Percentiles rank a stretch among this genome's conserved stretches.
Evolutionary conservation across 805 yeast species (phyloP).

Genomic region (Maudiozyma turicensis): DNA sequence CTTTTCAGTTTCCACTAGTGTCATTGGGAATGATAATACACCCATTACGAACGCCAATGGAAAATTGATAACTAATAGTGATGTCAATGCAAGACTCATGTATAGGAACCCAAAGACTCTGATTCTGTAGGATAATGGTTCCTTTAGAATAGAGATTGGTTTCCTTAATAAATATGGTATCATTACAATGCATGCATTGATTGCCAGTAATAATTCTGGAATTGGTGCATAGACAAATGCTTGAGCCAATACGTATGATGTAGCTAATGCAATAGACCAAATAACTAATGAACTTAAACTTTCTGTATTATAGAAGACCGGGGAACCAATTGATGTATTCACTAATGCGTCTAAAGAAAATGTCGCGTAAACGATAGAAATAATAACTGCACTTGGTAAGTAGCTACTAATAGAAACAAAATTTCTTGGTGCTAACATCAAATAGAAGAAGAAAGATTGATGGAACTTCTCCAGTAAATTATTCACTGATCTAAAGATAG

Average conservation of each 20-base stretch:
- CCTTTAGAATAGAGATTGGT: background rate
- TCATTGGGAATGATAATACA: slow-evolving; percentile 62
- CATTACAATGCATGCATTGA: slow-evolving; percentile 6
- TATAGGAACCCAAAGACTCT: slow-evolving; percentile 45
- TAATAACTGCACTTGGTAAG: slow-evolving; percentile 70
- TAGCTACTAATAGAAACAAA: slow-evolving; percentile 94
- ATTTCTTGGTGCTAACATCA: slow-evolving; percentile 62
- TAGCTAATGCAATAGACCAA: slow-evolving; percentile 27
- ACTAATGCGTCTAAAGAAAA: slow-evolving; percentile 53
- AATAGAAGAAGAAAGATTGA: slow-evolving; percentile 90
- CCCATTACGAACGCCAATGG: slow-evolving; percentile 70
- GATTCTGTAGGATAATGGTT: slow-evolving; percentile 24
- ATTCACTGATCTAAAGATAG: slow-evolving; percentile 78
- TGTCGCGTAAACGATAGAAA: slow-evolving; percentile 59
- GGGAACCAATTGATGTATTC: slow-evolving; percentile 23
- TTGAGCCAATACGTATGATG: slow-evolving; percentile 15
- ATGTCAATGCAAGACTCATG: slow-evolving; percentile 58
- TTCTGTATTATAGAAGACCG: slow-evolving; percentile 12
- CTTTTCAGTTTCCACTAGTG: slow-evolving; percentile 34
- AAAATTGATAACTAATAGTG: slow-evolving; percentile 74
- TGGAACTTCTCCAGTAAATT: slow-evolving; percentile 92
- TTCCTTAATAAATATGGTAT: background rate
- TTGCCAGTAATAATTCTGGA: slow-evolving; percentile 9
- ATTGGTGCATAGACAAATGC: slow-evolving; percentile 9
- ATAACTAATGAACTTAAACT: slow-evolving; percentile 14